Base-by-base conservation (phyloP, 331 rosid species). In the Spiraea crenata region DNA sequence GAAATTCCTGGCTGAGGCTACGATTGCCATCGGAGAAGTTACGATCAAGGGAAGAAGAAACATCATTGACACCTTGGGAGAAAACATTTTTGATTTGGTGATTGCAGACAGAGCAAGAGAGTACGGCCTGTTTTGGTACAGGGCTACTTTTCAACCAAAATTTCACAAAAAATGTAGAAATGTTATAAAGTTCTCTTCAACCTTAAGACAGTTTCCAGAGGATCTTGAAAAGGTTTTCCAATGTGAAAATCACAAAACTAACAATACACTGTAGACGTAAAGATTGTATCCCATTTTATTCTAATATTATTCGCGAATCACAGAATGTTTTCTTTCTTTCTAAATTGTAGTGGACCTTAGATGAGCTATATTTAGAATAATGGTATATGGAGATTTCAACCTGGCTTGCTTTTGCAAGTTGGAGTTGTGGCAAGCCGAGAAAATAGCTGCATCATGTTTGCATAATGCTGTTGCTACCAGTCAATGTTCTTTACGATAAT, bases 1-100 rank as follows among this genome's bases (percentile, higher is more conserved):
- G 65, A 89, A 87, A 76, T 69, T 77, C 12, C 80, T 80, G 38
- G 86, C 81, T 7, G 46, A 54, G 71, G 65, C 79, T 34, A 34
- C 8, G 5, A 56, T 49, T 55, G 46, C 8, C 9, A 44, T 38
- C 48, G 44, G 63, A 4, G 65, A 67, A 52, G 72, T 52, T 14
- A 69, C 52, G n/a, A 77, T 19, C 35, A 16, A 42, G 9, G 67
- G 74, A 49, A 81, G 64, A 42, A 74, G 34, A 68, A 80, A 45
- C 9, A 66, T 37, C 65, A 46, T 38, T 17, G 68, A 49, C 59
- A 39, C 13, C n/a, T 63, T 60, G 20, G 38, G 19, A 62, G 17
- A 57, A 76, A 34, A 64, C 89, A 87, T 83, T 73, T 69, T 78
- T 10, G 3, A 31, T 39, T 61, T 39, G 19, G 54, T 5, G 54